Conservation (phyloP, 805 yeast species). For the Candida incommunis region DNA sequence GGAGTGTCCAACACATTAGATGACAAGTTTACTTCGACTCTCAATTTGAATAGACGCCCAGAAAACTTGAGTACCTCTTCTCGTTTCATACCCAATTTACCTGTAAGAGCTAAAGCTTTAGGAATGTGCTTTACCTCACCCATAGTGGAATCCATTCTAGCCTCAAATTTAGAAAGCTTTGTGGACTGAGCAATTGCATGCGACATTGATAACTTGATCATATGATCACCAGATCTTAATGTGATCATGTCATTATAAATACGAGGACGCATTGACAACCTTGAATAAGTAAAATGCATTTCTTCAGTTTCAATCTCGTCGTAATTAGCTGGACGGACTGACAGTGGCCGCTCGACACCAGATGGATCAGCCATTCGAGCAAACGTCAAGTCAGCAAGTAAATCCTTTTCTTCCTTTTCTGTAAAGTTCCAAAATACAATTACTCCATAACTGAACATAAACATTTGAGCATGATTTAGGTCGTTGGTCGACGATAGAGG, state of each 20-base stretch:
- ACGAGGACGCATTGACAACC: conserved; percentile 25
- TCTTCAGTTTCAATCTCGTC: conserved; percentile 90
- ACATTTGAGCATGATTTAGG: conserved; percentile 59
- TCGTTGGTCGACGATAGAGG: conserved; percentile 21
- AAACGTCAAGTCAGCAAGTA: conserved; percentile 81
- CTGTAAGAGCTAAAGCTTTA: conserved; percentile 78
- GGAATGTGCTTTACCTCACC: conserved; percentile 83
- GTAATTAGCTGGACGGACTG: conserved; percentile 59
- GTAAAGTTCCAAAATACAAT: conserved; percentile 98
- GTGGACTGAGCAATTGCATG: conserved; percentile 97
- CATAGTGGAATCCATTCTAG: conserved; percentile 73
- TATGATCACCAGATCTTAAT: conserved; percentile 77
- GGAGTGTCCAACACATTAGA: conserved; percentile 91
- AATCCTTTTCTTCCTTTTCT: conserved; percentile 82
- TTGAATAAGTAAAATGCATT: conserved; percentile 53
- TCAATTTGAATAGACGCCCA: conserved; percentile 74
- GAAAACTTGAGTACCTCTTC: conserved; percentile 77
- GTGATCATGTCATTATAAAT: conserved; percentile 87
- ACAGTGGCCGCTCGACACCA: conserved; percentile 24
- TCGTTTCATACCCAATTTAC: conserved; percentile 70
- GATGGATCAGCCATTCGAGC: conserved; percentile 24
- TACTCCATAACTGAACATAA: conserved; percentile 82
- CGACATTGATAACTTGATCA: conserved; percentile 82
- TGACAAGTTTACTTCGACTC: conserved; percentile 87
- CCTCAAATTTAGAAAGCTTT: conserved; percentile 79